These are phyloP conservation scores for Penicillium sp. DNA, from an alignment of 2,329 filamentous ascomycete genomes.

Conservation along the genomic window DNA sequence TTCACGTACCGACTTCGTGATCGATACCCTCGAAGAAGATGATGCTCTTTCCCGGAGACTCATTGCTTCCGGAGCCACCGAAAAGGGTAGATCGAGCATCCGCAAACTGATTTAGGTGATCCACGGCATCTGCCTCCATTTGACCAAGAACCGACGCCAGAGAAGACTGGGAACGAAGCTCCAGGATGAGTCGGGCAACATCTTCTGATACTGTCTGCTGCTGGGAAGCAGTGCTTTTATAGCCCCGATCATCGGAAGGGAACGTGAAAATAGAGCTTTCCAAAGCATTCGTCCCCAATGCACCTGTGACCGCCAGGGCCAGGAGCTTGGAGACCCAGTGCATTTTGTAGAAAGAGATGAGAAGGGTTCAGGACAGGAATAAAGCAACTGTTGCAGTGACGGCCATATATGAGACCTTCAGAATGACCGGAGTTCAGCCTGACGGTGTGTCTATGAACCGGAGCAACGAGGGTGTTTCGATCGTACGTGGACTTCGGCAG, in stretches of 20 bases:
- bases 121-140: conserved; percentile 51
- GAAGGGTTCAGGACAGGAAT: background rate
- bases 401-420: background rate
- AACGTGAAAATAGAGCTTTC: conserved; percentile 37
- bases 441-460: background rate
- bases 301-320: conserved; percentile 24
- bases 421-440: background rate
- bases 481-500: background rate
- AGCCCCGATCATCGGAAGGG: conserved; percentile 12
- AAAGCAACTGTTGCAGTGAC: background rate
- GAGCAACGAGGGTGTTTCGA: background rate
- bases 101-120: conserved; percentile 61
- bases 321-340: conserved; percentile 27
- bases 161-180: conserved; percentile 51
- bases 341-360: conserved; percentile 22
- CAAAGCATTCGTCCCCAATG: conserved; percentile 27
- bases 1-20: conserved; percentile 58
- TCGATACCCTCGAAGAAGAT: conserved; percentile 57
- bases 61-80: conserved; percentile 24
- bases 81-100: conserved; percentile 55
- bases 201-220: conserved; percentile 26
- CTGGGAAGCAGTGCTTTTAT: background rate
- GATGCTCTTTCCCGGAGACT: conserved; percentile 30
- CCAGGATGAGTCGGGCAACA: conserved; percentile 39
- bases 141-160: conserved; percentile 44